A percentile compares a stretch with the other conserved stretches of the same genome.
Evolutionary conservation across 306 rosid species (phyloP).

Genomic region (Rosa multiflora): DNA sequence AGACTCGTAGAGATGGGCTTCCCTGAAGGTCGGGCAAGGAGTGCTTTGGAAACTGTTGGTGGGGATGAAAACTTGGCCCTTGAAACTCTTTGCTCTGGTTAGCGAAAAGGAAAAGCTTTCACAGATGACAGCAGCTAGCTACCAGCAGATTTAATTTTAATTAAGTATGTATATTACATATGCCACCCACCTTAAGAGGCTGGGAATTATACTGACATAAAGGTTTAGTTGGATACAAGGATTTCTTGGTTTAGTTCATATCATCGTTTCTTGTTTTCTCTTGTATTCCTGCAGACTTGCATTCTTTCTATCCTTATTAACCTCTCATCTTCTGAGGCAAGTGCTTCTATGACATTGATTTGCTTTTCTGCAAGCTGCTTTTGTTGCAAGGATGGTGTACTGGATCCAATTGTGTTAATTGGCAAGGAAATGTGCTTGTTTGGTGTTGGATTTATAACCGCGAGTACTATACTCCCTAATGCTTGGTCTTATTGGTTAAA

Average conservation of each 20-base stretch:
- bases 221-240: constrained; percentile 12
- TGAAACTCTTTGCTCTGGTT: constrained; percentile 74
- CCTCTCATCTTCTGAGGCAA: background rate
- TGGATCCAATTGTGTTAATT: background rate
- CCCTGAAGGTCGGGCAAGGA: constrained; percentile 80
- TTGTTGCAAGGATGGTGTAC: background rate
- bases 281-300: background rate
- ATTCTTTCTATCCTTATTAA: background rate
- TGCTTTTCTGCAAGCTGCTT: background rate
- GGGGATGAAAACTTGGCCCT: constrained; percentile 97
- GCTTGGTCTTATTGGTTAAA: background rate
- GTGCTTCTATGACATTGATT: background rate
- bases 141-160: constrained; percentile 21
- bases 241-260: constrained; percentile 3
- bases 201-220: constrained; percentile 25
- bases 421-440: background rate
- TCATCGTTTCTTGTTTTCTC: background rate
- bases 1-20: constrained; percentile 94
- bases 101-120: constrained; percentile 52
- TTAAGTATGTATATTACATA: constrained; percentile 13
- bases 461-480: background rate
- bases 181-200: constrained; percentile 4
- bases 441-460: background rate
- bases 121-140: constrained; percentile 7
- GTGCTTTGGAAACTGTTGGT: constrained; percentile 78